Evolutionary conservation across 2,329 filamentous ascomycete species (phyloP).

Genomic region (Coniochaeta sp.): DNA sequence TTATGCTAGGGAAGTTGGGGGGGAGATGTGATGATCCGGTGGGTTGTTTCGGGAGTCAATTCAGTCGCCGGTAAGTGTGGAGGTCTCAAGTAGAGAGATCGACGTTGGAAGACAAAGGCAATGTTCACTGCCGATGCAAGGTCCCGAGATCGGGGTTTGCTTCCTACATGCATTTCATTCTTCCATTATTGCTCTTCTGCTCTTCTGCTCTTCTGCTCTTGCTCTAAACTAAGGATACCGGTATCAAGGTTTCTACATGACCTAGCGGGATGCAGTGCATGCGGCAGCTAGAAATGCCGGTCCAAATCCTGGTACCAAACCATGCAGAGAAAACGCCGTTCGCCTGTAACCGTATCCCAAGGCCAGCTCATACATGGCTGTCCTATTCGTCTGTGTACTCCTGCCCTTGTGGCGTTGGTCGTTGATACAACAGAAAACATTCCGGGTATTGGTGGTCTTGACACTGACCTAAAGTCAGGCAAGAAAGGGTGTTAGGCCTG

Average conservation of each 20-base stretch:
- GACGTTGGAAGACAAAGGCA: no score
- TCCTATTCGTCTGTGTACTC: neutral
- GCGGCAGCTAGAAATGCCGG: neutral
- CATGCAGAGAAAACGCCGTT: neutral
- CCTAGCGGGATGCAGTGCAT: neutral
- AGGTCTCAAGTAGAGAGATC: no score
- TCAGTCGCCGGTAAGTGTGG: neutral
- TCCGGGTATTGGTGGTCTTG: neutral
- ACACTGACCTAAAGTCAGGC: neutral
- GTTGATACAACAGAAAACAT: neutral
- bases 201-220: slow-evolving; percentile 8
- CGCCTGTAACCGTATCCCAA: neutral
- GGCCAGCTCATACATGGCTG: neutral
- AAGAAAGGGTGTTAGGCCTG: no score
- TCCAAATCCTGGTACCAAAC: neutral
- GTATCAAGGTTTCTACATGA: slow-evolving; percentile 1
- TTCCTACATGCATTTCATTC: slow-evolving; percentile 2
- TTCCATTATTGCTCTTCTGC: slow-evolving; percentile 4
- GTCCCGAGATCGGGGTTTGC: neutral
- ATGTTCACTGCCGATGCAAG: neutral
- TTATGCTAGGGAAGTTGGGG: neutral
- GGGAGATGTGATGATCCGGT: neutral
- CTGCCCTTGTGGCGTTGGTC: neutral
- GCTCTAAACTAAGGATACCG: slow-evolving; percentile 1
- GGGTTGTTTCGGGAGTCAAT: neutral